Evolutionary conservation across 352 stramenopile species (phyloP).

Genomic region (Bremia lactucae): DNA sequence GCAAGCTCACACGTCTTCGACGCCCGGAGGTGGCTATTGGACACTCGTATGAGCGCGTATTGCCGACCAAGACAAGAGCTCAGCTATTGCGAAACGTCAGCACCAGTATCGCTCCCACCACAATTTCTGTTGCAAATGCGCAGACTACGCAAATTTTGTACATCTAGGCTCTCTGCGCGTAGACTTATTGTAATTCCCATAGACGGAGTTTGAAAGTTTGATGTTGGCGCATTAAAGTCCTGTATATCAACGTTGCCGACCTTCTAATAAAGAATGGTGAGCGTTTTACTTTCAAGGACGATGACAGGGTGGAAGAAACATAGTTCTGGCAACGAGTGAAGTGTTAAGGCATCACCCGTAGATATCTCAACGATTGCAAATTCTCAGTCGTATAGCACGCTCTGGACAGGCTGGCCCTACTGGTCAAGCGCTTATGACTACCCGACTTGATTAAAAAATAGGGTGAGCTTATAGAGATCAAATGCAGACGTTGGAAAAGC

Average conservation of each 20-base stretch:
- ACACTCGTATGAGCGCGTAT: constrained; percentile 65
- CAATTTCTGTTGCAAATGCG: constrained; percentile 43
- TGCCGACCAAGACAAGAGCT: constrained; percentile 42
- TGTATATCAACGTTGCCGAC: background rate
- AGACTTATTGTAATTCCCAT: constrained; percentile 33
- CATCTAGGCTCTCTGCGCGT: constrained; percentile 6
- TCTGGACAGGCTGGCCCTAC: constrained; percentile 42
- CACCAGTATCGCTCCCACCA: constrained; percentile 40
- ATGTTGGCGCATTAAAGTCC: constrained; percentile 1
- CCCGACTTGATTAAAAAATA: constrained; percentile 81
- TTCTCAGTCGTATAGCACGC: constrained; percentile 63
- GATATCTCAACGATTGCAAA: constrained; percentile 60
- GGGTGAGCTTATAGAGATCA: constrained; percentile 36
- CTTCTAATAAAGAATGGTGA: constrained; percentile 35
- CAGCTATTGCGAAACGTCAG: constrained; percentile 51
- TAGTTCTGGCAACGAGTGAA: constrained; percentile 48
- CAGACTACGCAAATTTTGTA: constrained; percentile 24
- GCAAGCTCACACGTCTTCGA: constrained; percentile 13
- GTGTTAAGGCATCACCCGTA: constrained; percentile 34
- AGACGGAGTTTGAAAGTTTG: background rate
- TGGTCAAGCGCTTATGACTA: constrained; percentile 42
- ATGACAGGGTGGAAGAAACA: constrained; percentile 52
- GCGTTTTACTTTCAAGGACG: constrained; percentile 41
- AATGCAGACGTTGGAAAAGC: background rate
- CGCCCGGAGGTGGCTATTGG: constrained; percentile 27